These are phyloP conservation scores for Ligustrum vulgare DNA, from an alignment of 257 asterid species.

Conservation along the genomic window DNA sequence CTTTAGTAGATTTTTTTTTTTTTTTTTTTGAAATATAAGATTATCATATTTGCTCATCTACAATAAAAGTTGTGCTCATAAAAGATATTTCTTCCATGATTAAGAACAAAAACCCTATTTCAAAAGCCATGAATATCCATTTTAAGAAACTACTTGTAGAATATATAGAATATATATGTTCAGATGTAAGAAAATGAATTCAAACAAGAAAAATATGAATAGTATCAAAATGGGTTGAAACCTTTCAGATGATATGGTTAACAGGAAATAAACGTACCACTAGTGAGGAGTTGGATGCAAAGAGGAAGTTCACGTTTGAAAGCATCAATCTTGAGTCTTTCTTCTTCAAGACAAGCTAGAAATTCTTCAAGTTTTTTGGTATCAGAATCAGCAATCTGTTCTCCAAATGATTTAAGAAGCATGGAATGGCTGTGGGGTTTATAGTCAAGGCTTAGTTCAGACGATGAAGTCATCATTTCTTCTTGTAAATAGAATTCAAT, in stretches of 20 bases:
- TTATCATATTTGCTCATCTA: background rate
- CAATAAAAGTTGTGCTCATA: constrained; percentile 22
- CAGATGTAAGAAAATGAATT: background rate
- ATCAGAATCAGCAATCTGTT: constrained; percentile 38
- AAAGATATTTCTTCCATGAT: constrained; percentile 22
- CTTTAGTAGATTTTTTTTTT: too few species aligned
- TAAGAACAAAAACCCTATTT: background rate
- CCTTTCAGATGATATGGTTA: background rate
- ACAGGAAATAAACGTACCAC: constrained; percentile 48
- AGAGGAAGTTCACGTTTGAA: constrained; percentile 98
- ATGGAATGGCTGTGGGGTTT: constrained; percentile 70
- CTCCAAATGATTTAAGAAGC: constrained; percentile 74
- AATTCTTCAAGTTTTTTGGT: constrained; percentile 77
- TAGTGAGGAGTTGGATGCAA: constrained; percentile 87
- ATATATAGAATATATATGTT: background rate
- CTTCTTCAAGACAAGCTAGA: constrained; percentile 79
- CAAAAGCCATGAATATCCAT: constrained; percentile 22
- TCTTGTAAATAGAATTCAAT: constrained; percentile 12
- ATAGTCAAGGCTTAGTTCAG: constrained; percentile 73
- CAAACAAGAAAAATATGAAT: background rate
- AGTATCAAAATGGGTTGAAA: background rate
- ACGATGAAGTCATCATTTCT: constrained; percentile 61
- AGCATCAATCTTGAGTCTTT: constrained; percentile 88
- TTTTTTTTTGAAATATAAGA: background rate
- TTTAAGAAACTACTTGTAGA: background rate